Percentiles rank a stretch among this genome's conserved stretches.
phyloP scores from a whole-genome alignment of 2,329 filamentous ascomycete genomes.

The Chaetomium globosum region DNA sequence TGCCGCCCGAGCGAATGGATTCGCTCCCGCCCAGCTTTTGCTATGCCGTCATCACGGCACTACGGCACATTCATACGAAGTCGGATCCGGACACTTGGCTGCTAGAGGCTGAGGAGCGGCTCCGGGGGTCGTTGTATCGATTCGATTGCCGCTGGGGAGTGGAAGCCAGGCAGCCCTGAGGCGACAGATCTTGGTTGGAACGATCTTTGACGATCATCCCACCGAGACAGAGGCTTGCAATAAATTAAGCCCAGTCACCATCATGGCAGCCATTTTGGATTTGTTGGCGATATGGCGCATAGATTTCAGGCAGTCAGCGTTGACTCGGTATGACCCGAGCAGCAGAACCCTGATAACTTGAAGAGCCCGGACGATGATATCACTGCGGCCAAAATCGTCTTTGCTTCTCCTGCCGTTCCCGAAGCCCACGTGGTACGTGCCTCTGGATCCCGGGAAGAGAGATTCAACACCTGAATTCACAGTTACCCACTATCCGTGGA shows the following conservation, averaged over 20 bases:
- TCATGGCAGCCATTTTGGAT: neutral
- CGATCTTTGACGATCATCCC: neutral
- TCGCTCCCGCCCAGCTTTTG: constrained; percentile 8
- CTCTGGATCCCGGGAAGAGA: neutral
- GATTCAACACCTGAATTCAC: neutral
- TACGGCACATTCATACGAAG: constrained; percentile 6
- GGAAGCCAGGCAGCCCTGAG: neutral
- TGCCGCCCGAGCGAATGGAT: neutral
- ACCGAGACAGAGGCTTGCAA: neutral
- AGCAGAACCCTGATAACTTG: neutral
- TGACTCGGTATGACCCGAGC: neutral
- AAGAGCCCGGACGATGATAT: neutral
- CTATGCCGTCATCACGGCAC: neutral
- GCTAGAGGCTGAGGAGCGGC: constrained; percentile 3
- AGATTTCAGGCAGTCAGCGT: neutral
- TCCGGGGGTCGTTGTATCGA: neutral
- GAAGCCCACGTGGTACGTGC: neutral
- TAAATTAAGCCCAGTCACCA: neutral
- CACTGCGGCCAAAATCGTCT: neutral
- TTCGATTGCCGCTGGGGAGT: neutral
- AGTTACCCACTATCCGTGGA: neutral
- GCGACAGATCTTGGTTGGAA: neutral
- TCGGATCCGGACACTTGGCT: neutral
- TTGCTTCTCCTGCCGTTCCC: neutral
- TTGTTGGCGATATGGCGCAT: neutral